Base-by-base conservation (phyloP, 768 basidiomycete genomes). In the Amanita rimosa region DNA sequence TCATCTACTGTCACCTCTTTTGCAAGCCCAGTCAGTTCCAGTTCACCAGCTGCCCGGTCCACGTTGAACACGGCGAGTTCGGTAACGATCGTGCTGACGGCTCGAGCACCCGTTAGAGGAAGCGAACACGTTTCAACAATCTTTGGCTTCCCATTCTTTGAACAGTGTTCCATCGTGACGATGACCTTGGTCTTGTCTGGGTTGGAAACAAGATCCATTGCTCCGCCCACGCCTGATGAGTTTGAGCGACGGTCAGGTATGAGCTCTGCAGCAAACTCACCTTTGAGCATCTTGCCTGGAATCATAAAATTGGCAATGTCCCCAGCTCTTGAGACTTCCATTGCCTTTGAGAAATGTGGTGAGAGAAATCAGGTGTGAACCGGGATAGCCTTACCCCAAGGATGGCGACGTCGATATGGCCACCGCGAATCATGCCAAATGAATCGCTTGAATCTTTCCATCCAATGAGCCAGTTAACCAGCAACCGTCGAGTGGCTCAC, bases 281-380 rank as follows among this genome's bases (percentile, higher is more conserved):
- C 85, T 72, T 87, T 90, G 29, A 91, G 75, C 62, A 92, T 75
- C 69, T 96, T 95, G 11, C 92, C 90, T 2, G 93, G 94, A 59
- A 96, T 93, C 94, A 96, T 97, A 62, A 91, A 97, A 71, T 97
- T 97, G 49, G 94, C 94, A 54, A 97, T 85, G 62, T 97, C 94
- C 35, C 90, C 93, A 1, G 79, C 80, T 54, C 87, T 82, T 1
- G 91, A 92, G 43, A 97, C 94, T 73, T 97, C 83, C 89, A 97
- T 90, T 8, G 91, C 90, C 86, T 90, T 50, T 9, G 31, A 31
- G 37, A 47, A 21, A 8, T 16, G 19, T 27, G 27, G 36, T 48
- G 6, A 59, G 29, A 41, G 19, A 47, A 50, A 37, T 10, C 19
- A 22, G 24, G 43, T 31, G 40, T 10, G 48, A 44, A 24, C 17